phyloP scores from a whole-genome alignment of 352 stramenopile species.

The Phytophthora palmivora region DNA sequence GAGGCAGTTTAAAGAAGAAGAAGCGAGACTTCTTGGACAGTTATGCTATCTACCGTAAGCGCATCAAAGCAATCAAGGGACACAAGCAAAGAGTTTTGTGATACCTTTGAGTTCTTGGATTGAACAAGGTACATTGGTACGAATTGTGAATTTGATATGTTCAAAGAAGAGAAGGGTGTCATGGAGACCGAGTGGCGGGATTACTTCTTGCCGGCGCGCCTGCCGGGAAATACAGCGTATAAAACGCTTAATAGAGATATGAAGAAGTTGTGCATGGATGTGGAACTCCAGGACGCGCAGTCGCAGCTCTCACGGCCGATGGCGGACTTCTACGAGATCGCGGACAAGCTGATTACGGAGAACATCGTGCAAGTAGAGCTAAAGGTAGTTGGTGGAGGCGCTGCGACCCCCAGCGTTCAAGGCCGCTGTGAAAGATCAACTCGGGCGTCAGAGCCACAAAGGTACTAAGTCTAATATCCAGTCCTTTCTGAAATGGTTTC shows the following conservation, averaged over 20 bases:
- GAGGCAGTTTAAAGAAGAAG: too few species aligned
- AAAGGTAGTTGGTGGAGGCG: constrained; percentile 8
- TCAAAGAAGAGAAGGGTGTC: too few species aligned
- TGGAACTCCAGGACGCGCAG: not conserved
- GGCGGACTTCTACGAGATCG: constrained; percentile 5
- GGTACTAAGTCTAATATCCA: not conserved
- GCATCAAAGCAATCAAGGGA: too few species aligned
- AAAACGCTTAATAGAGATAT: constrained; percentile 3
- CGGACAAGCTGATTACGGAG: constrained; percentile 4
- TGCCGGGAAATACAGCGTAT: constrained; percentile 2
- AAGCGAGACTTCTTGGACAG: too few species aligned
- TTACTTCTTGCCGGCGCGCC: too few species aligned
- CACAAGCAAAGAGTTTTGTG: too few species aligned
- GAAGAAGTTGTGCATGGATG: constrained; percentile 6
- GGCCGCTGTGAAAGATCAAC: constrained; percentile 1
- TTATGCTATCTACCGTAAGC: too few species aligned
- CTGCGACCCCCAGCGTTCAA: constrained; percentile 4
- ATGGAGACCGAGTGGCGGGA: too few species aligned
- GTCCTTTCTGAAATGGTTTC: not conserved
- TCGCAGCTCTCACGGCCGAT: constrained; percentile 2
- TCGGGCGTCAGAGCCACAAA: not conserved
- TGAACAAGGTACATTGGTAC: too few species aligned
- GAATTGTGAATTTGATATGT: too few species aligned
- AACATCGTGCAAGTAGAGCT: not conserved
- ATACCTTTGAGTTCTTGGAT: too few species aligned